A percentile compares a stretch with the other conserved stretches of the same genome.
phyloP scores from a whole-genome alignment of 768 basidiomycete species.

The Boletus pseudopeckii region DNA sequence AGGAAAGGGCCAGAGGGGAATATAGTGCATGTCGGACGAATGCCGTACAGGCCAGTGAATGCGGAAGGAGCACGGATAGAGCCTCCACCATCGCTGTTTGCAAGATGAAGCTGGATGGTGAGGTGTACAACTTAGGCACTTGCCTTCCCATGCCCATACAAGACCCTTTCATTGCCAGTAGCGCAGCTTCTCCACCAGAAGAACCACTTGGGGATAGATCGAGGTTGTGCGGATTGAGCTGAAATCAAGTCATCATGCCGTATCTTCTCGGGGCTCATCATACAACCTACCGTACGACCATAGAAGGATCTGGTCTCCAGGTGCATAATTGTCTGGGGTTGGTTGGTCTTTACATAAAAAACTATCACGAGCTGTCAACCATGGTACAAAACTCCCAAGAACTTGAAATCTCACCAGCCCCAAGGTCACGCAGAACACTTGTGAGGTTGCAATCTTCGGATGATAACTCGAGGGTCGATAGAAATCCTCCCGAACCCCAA shows the following conservation, averaged over 20 bases:
- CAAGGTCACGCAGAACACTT: constrained; percentile 38
- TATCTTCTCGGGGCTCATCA: background rate
- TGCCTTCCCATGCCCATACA: constrained; percentile 43
- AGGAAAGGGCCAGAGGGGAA: constrained; percentile 19
- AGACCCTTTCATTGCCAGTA: constrained; percentile 44
- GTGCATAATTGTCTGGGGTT: constrained; percentile 42
- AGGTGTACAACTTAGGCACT: constrained; percentile 11
- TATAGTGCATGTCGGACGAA: constrained; percentile 37
- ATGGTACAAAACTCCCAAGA: background rate
- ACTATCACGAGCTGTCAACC: constrained; percentile 23
- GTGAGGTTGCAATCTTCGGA: constrained; percentile 30
- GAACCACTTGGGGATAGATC: constrained; percentile 48
- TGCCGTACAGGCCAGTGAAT: constrained; percentile 38
- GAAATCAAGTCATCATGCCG: background rate
- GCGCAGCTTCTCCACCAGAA: constrained; percentile 49
- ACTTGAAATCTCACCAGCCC: constrained; percentile 34
- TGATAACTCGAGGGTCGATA: constrained; percentile 20
- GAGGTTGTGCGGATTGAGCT: constrained; percentile 46
- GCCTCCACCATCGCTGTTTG: constrained; percentile 31
- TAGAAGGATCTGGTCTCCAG: constrained; percentile 34
- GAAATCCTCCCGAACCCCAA: constrained; percentile 37
- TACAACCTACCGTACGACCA: constrained; percentile 26
- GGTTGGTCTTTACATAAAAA: constrained; percentile 44
- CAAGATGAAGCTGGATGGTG: background rate
- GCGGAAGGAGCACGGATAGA: constrained; percentile 38